Base-by-base conservation (phyloP, 257 asterid species). In the Salvia splendens region DNA sequence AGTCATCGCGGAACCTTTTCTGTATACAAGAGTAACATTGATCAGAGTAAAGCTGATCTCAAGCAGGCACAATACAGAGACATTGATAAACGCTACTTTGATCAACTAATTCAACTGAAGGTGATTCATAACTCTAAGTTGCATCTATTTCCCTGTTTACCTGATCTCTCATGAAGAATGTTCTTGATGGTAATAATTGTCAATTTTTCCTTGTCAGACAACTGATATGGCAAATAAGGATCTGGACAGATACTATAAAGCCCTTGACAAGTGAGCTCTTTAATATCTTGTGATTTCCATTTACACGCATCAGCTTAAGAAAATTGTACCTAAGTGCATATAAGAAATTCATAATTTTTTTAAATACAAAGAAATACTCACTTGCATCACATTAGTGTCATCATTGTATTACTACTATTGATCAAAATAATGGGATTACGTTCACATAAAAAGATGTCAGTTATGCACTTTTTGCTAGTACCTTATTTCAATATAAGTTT, bases 181-280 rank as follows among this genome's bases (percentile, higher is more conserved):
- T 14, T 53, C 33, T 30, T 17, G 12, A 50, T 38, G 69, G 52
- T 61, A 36, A 48, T 53, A 54, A 63, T 66, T 53, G 32, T 36
- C 68, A n/a, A 0, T 57, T 74, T 49, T 74, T 50, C 52, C 56
- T 42, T 80, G 70, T 49, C 87, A 94, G 99, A 91, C 96, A 30
- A 88, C 96, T 63, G 99, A 94, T 88, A 94, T 94, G 99, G 99
- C 99, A 78, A 94, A 91, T 81, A 94, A 94, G 91, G 99, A 94
- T 75, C 89, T 93, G 20, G 98, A 93, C 79, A 84, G 92, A 85
- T 93, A 93, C 76, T 88, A 90, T 76, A 86, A 79, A 73, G 99
- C 99, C 49, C 95, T 93, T 70, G 99, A 93, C 80, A 93, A 90
- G 97, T 89, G 70, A 93, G 97, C 72, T 49, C 71, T 82, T 68